Evolutionary conservation across 306 rosid genomes (phyloP).

Genomic region (Cucurbita moschata): DNA sequence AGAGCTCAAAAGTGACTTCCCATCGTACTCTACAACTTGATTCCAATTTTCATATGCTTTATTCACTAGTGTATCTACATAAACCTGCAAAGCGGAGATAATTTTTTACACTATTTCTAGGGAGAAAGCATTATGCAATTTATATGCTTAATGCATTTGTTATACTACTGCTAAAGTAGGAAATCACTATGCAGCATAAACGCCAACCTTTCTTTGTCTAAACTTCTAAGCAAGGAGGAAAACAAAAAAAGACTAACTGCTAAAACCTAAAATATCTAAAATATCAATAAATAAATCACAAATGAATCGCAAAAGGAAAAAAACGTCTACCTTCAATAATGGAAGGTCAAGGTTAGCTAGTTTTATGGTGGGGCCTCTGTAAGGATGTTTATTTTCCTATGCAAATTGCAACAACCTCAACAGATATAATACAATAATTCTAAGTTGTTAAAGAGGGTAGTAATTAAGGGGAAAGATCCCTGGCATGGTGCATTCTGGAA

Average conservation of each 20-base stretch:
- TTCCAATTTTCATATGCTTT: constrained; percentile 94
- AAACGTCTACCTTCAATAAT: background rate
- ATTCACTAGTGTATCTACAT: constrained; percentile 81
- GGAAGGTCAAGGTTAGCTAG: background rate
- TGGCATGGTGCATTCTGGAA: background rate
- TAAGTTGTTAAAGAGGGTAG: background rate
- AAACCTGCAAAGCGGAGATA: constrained; percentile 34
- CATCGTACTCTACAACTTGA: constrained; percentile 80
- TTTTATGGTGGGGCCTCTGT: background rate
- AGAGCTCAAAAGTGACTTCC: constrained; percentile 55
- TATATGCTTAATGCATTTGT: background rate
- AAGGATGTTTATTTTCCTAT: background rate
- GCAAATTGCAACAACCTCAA: background rate
- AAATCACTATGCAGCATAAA: background rate
- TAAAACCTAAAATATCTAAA: background rate
- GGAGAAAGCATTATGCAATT: background rate
- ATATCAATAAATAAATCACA: background rate
- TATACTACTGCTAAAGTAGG: background rate
- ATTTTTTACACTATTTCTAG: background rate
- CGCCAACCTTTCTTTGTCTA: background rate
- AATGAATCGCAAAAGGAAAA: background rate
- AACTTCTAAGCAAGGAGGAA: background rate
- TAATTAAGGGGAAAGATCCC: background rate
- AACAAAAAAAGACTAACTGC: background rate
- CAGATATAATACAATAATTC: background rate